Evolutionary conservation across 768 basidiomycete species (phyloP).

Genomic region (Butyriboletus loyo): DNA sequence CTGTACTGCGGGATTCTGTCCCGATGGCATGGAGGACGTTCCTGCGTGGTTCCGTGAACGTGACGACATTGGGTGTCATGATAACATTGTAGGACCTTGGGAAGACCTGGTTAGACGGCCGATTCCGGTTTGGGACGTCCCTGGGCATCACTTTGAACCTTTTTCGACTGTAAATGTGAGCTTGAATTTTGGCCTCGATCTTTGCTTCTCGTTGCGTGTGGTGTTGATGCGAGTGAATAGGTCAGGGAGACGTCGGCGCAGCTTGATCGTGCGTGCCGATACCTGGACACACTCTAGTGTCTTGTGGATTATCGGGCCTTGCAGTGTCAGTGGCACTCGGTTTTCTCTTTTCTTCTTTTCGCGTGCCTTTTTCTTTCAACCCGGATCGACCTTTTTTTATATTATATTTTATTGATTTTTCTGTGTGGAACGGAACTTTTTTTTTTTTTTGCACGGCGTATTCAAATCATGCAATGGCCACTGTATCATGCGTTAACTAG

Average conservation of each 20-base stretch:
- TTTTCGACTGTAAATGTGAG: conserved; percentile 54
- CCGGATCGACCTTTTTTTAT: no score
- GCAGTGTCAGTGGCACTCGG: no score
- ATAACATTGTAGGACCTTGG: conserved; percentile 53
- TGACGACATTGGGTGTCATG: conserved; percentile 28
- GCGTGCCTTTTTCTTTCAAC: no score
- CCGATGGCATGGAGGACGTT: conserved; percentile 33
- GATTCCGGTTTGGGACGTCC: conserved; percentile 51
- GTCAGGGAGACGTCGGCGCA: conserved; percentile 23
- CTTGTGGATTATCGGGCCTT: no score
- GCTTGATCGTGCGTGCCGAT: conserved; percentile 18
- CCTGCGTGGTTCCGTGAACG: conserved; percentile 55
- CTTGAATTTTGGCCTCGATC: no score
- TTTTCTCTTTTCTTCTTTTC: no score
- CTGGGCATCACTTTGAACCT: conserved; percentile 64
- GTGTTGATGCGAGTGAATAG: conserved; percentile 6
- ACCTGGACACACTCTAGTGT: conserved; percentile 4
- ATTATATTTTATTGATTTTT: no score
- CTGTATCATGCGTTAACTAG: no score
- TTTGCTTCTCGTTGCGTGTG: neutral
- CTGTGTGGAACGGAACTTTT: no score
- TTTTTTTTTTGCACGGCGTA: no score
- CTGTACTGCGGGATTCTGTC: conserved; percentile 46
- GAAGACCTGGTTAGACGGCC: conserved; percentile 36
- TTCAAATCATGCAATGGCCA: no score